Evolutionary conservation across 495 filamentous ascomycete species (phyloP).

Genomic region (Penicillium antarcticum): DNA sequence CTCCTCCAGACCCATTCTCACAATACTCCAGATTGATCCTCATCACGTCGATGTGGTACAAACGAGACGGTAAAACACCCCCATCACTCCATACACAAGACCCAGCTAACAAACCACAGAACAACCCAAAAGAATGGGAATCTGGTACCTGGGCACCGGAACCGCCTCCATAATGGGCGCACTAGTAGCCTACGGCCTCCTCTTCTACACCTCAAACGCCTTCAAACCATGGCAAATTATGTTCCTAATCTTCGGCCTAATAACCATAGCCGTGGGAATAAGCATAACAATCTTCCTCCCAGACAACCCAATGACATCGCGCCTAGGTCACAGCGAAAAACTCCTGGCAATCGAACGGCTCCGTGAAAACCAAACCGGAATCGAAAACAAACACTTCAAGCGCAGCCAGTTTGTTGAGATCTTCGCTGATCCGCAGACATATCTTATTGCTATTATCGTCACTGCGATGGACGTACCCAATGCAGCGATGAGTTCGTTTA

Average conservation of each 20-base stretch:
- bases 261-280: constrained; percentile 33
- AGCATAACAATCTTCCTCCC: constrained; percentile 41
- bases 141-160: constrained; percentile 66
- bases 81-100: no score
- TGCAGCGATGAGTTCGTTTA: constrained; percentile 28
- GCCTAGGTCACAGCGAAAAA: constrained; percentile 42
- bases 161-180: constrained; percentile 61
- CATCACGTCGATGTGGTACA: constrained; percentile 34
- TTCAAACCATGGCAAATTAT: constrained; percentile 40
- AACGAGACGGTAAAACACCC: constrained; percentile 16
- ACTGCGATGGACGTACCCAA: constrained; percentile 25
- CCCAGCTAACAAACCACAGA: constrained; percentile 27
- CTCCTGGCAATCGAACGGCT: constrained; percentile 53
- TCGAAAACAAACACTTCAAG: constrained; percentile 56
- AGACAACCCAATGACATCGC: constrained; percentile 47
- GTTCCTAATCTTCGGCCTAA: constrained; percentile 37
- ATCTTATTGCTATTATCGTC: constrained; percentile 29
- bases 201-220: constrained; percentile 19
- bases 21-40: constrained; percentile 35
- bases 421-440: constrained; percentile 31
- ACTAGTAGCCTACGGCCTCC: constrained; percentile 46
- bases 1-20: constrained; percentile 41
- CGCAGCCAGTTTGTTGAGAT: constrained; percentile 41
- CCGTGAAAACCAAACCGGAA: constrained; percentile 51
- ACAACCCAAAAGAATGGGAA: constrained; percentile 56